These are phyloP conservation scores for Geotrichum histeridarum DNA, from an alignment of 1,139 yeast genomes.

Conservation along the genomic window DNA sequence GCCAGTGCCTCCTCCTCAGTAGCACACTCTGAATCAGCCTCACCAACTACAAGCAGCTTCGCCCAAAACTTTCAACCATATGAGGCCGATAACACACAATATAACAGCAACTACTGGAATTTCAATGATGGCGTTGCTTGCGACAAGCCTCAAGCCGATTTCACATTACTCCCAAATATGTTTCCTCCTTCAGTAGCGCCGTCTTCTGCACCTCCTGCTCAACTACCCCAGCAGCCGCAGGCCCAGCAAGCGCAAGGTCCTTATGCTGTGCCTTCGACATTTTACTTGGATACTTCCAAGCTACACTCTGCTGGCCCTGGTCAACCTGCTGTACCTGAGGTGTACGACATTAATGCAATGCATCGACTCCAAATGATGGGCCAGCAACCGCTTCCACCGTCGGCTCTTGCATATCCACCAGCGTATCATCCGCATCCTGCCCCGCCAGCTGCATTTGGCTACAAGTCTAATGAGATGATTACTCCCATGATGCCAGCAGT, in stretches of 20 bases:
- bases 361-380: constrained; percentile 13
- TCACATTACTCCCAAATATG: neutral
- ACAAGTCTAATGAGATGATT: neutral
- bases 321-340: constrained; percentile 1
- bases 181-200: neutral
- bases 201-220: neutral
- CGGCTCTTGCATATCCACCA: neutral
- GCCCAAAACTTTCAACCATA: neutral
- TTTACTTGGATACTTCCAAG: constrained; percentile 2
- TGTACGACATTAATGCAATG: constrained; percentile 4
- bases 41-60: neutral
- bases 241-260: neutral
- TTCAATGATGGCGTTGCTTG: neutral
- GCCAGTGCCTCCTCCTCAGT: constrained; percentile 4
- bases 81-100: neutral
- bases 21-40: neutral
- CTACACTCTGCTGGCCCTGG: neutral
- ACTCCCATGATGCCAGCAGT: neutral
- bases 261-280: neutral
- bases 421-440: constrained; percentile 2
- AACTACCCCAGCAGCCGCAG: neutral
- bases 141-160: constrained; percentile 1
- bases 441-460: neutral
- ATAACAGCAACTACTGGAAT: neutral
- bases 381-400: constrained; percentile 12